Evolutionary conservation across 2,329 filamentous ascomycete genomes (phyloP).

Genomic region (Orbilia javanica): DNA sequence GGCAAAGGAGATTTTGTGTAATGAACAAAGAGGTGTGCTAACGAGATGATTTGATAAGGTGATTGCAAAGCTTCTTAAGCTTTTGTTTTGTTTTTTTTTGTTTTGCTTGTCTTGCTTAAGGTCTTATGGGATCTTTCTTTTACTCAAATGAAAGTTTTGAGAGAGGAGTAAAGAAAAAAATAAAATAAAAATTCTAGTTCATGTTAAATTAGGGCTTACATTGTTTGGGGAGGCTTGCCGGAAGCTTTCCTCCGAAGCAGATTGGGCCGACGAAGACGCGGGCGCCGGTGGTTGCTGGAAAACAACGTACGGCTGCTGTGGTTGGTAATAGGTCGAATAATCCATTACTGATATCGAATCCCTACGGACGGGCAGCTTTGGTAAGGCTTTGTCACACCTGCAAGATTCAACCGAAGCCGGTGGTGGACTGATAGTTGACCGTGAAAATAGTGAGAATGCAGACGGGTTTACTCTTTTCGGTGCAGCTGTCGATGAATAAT

Average conservation of each 20-base stretch:
- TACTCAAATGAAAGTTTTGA: slow-evolving; percentile 8
- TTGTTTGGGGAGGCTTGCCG: slow-evolving; percentile 49
- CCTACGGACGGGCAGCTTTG: slow-evolving; percentile 30
- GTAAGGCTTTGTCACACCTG: slow-evolving; percentile 52
- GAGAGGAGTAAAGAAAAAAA: not conserved
- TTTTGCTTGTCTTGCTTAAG: not conserved
- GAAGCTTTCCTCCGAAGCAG: slow-evolving; percentile 54
- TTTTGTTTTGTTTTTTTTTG: not conserved
- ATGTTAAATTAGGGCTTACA: slow-evolving; percentile 47
- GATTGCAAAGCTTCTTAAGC: not conserved
- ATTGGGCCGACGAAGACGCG: slow-evolving; percentile 29
- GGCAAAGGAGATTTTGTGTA: slow-evolving; percentile 3
- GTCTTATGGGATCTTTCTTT: too few relatives aligned
- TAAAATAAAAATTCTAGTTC: not conserved
- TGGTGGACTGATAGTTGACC: slow-evolving; percentile 39
- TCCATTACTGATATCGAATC: slow-evolving; percentile 52
- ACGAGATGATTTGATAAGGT: slow-evolving; percentile 34
- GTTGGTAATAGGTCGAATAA: slow-evolving; percentile 59
- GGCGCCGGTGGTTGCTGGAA: slow-evolving; percentile 46
- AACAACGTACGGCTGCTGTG: slow-evolving; percentile 44
- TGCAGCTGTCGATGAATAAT: slow-evolving; percentile 58
- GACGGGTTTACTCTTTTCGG: slow-evolving; percentile 55
- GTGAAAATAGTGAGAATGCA: slow-evolving; percentile 34
- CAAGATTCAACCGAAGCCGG: slow-evolving; percentile 24
- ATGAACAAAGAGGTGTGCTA: not conserved